phyloP scores from a whole-genome alignment of 2,329 filamentous ascomycete genomes.

The Raffaelea arxii region DNA sequence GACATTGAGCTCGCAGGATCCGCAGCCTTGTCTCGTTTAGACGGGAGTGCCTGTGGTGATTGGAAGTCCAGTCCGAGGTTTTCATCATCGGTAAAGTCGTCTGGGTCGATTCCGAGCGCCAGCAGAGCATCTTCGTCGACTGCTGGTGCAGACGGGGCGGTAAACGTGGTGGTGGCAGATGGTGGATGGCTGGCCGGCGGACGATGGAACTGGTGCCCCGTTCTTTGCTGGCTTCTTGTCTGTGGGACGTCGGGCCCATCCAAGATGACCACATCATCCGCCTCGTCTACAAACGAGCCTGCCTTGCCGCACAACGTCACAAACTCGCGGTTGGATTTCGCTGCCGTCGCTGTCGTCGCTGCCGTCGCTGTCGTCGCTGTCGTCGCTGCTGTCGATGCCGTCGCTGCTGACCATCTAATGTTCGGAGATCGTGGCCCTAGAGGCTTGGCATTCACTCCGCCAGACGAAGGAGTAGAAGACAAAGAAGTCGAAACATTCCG shows the following conservation, averaged over 20 bases:
- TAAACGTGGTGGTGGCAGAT: too few species aligned
- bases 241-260: not conserved
- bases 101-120: slow-evolving; percentile 44
- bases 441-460: slow-evolving; percentile 15
- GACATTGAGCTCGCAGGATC: slow-evolving; percentile 25
- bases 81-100: slow-evolving; percentile 81
- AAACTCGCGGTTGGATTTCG: too few species aligned
- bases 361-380: too few species aligned
- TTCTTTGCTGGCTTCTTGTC: too few species aligned
- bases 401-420: slow-evolving; percentile 12
- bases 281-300: slow-evolving; percentile 38
- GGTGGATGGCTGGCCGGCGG: too few species aligned
- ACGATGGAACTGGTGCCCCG: not conserved
- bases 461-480: too few species aligned
- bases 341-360: too few species aligned
- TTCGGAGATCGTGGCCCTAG: slow-evolving; percentile 26
- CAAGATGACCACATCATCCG: too few species aligned
- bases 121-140: slow-evolving; percentile 3
- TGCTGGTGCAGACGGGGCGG: not conserved
- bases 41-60: slow-evolving; percentile 42
- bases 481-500: too few species aligned
- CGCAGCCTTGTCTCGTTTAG: not conserved
- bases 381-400: too few species aligned
- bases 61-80: slow-evolving; percentile 63
- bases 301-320: slow-evolving; percentile 8